Conservation (phyloP, 345 rosid species). For the Salix caprea region DNA sequence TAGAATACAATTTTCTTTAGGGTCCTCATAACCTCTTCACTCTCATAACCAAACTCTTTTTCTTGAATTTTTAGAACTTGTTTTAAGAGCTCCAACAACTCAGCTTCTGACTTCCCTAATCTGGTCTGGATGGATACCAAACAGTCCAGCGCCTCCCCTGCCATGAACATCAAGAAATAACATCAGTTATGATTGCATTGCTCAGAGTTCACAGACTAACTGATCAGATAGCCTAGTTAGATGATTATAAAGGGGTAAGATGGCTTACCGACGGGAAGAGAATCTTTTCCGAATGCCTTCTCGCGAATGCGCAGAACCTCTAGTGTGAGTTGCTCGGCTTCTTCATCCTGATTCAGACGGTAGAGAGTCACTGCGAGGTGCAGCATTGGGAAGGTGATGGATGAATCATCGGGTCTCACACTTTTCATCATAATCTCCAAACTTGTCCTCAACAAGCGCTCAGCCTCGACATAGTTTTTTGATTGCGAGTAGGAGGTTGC, state of each 20-base stretch:
- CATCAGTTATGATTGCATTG: background rate
- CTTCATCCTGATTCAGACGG: slow-evolving; percentile 57
- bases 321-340: slow-evolving; percentile 63
- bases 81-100: slow-evolving; percentile 45
- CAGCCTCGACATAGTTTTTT: slow-evolving; percentile 68
- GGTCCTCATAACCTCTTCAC: slow-evolving; percentile 58
- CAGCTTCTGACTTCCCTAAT: slow-evolving; percentile 43
- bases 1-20: slow-evolving; percentile 61
- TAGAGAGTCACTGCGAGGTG: slow-evolving; percentile 73
- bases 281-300: slow-evolving; percentile 67
- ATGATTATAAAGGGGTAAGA: background rate
- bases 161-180: background rate
- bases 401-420: slow-evolving; percentile 57
- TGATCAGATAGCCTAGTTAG: background rate
- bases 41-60: slow-evolving; percentile 58
- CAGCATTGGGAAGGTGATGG: slow-evolving; percentile 72
- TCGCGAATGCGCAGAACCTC: slow-evolving; percentile 62
- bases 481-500: slow-evolving; percentile 69
- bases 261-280: slow-evolving; percentile 73
- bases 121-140: slow-evolving; percentile 59
- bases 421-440: slow-evolving; percentile 50
- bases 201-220: background rate
- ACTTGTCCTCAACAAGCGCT: slow-evolving; percentile 66
- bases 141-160: slow-evolving; percentile 89
- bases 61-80: slow-evolving; percentile 75